phyloP scores from a whole-genome alignment of 2,329 filamentous ascomycete genomes.

The Colletotrichum theobromicola region DNA sequence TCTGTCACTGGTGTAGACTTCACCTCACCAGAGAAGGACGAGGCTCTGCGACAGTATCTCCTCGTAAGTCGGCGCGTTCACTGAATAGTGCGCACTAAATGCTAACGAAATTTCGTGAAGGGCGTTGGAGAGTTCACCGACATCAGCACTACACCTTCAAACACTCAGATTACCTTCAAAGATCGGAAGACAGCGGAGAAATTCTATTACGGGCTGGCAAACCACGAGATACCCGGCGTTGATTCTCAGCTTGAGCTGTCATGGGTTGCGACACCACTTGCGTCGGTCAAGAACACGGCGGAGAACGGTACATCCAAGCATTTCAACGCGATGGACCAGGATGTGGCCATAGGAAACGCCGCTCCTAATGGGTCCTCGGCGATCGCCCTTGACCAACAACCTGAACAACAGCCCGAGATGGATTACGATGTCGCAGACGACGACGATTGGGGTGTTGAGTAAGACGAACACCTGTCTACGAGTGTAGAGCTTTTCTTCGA shows the following conservation, averaged over 20 bases:
- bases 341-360: constrained; percentile 14
- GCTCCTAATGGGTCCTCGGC: constrained; percentile 19
- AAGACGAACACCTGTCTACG: not conserved
- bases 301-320: not conserved
- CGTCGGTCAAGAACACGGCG: constrained; percentile 24
- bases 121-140: constrained; percentile 67
- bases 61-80: constrained; percentile 55
- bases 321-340: constrained; percentile 14
- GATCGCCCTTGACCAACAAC: constrained; percentile 26
- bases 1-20: constrained; percentile 69
- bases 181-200: constrained; percentile 75
- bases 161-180: constrained; percentile 66
- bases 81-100: not conserved
- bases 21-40: constrained; percentile 66
- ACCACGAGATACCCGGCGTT: constrained; percentile 65
- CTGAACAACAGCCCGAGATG: constrained; percentile 46
- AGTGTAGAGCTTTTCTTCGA: not conserved
- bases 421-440: constrained; percentile 61
- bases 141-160: constrained; percentile 52
- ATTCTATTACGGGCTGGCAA: constrained; percentile 64
- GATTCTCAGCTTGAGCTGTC: constrained; percentile 66
- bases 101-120: constrained; percentile 36
- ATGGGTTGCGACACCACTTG: constrained; percentile 57
- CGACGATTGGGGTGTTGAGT: constrained; percentile 45
- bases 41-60: constrained; percentile 73